A percentile compares a stretch with the other conserved stretches of the same genome.
phyloP scores from a whole-genome alignment of 2,329 filamentous ascomycete species.

The Fusarium liriodendri region DNA sequence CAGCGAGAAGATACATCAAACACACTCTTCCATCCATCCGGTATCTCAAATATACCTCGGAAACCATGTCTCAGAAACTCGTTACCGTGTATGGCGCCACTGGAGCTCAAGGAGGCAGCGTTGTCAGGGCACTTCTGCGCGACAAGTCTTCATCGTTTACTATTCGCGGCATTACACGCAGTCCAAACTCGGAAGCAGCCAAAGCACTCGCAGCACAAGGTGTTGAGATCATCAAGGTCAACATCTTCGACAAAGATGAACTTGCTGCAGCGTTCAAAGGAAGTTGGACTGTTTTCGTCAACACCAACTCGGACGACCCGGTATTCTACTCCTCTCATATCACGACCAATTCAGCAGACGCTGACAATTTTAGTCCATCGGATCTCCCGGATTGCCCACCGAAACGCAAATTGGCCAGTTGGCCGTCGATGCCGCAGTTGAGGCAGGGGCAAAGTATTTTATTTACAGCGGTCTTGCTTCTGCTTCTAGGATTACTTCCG shows the following conservation, averaged over 20 bases:
- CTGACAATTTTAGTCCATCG: constrained; percentile 31
- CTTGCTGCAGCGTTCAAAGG: constrained; percentile 44
- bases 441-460: constrained; percentile 49
- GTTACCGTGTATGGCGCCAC: constrained; percentile 49
- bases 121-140: constrained; percentile 45
- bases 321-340: constrained; percentile 13
- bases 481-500: constrained; percentile 47
- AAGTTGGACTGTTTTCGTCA: constrained; percentile 49
- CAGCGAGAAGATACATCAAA: background rate
- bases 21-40: background rate
- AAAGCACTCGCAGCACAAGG: constrained; percentile 39
- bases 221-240: constrained; percentile 46
- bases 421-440: constrained; percentile 48
- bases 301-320: constrained; percentile 48
- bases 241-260: constrained; percentile 41
- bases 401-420: constrained; percentile 51
- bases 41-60: too few relatives aligned
- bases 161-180: constrained; percentile 46
- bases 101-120: constrained; percentile 46
- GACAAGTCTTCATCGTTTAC: constrained; percentile 43
- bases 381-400: constrained; percentile 40
- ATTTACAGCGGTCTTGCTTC: constrained; percentile 51
- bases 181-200: constrained; percentile 43
- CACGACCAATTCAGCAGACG: background rate
- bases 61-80: constrained; percentile 33